phyloP scores from a whole-genome alignment of 257 asterid genomes.

The Thymus mandschuricus region DNA sequence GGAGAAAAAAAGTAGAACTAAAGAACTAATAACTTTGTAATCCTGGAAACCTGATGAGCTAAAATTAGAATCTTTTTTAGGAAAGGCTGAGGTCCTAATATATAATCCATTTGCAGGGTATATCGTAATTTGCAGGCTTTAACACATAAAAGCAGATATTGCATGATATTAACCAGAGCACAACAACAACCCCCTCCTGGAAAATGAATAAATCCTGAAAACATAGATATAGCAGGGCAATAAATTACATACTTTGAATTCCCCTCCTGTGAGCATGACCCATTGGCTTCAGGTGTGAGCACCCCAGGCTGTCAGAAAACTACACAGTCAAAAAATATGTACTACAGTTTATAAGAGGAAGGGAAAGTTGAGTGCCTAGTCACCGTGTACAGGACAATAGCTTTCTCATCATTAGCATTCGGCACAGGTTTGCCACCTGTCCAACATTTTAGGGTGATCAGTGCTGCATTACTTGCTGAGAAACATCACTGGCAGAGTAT shows the following conservation, averaged over 20 bases:
- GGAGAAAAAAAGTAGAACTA: neutral
- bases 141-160: conserved; percentile 13
- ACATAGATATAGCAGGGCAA: conserved; percentile 33
- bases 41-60: neutral
- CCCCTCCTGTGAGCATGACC: conserved; percentile 53
- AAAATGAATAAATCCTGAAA: conserved; percentile 1
- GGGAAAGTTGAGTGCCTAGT: conserved; percentile 34
- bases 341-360: conserved; percentile 14
- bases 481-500: conserved; percentile 14
- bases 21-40: neutral
- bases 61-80: neutral
- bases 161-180: conserved; percentile 17
- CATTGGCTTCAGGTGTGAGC: conserved; percentile 54
- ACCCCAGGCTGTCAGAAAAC: conserved; percentile 68
- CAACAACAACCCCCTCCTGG: neutral
- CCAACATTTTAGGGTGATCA: conserved; percentile 34
- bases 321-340: conserved; percentile 28
- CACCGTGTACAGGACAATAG: conserved; percentile 86
- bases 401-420: conserved; percentile 70
- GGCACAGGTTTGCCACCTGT: conserved; percentile 62
- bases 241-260: conserved; percentile 68
- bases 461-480: conserved; percentile 14
- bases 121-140: neutral
- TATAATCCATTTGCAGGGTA: conserved; percentile 16
- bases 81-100: conserved; percentile 9